A percentile compares a stretch with the other conserved stretches of the same genome.
These are phyloP conservation scores for Trametes punicea DNA, from an alignment of 768 basidiomycete genomes.

Conservation along the genomic window DNA sequence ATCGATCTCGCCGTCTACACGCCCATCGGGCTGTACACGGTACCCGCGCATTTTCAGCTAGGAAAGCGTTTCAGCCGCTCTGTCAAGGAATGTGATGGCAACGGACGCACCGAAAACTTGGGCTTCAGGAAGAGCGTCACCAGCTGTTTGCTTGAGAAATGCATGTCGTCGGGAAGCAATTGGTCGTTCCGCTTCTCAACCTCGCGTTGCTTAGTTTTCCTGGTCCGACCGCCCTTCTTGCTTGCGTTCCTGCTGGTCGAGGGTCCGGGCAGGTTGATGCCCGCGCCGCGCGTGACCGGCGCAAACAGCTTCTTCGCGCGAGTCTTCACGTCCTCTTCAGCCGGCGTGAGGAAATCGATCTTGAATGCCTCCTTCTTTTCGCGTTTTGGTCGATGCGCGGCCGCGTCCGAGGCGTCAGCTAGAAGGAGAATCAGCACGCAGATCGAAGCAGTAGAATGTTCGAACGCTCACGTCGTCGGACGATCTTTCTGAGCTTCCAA, in stretches of 20 bases:
- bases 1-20: slow-evolving; percentile 85
- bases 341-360: slow-evolving; percentile 71
- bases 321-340: slow-evolving; percentile 57
- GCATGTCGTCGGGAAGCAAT: slow-evolving; percentile 93
- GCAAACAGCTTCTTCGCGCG: slow-evolving; percentile 73
- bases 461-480: slow-evolving; percentile 62
- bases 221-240: slow-evolving; percentile 41
- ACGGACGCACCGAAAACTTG: slow-evolving; percentile 73
- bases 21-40: slow-evolving; percentile 49
- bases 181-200: slow-evolving; percentile 71
- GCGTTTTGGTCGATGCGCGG: slow-evolving; percentile 52
- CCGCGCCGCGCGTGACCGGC: slow-evolving; percentile 64
- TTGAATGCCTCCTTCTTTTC: slow-evolving; percentile 80
- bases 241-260: slow-evolving; percentile 25
- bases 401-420: slow-evolving; percentile 50
- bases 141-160: slow-evolving; percentile 88
- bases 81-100: background rate
- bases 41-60: slow-evolving; percentile 90
- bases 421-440: slow-evolving; percentile 16
- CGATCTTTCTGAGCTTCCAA: slow-evolving; percentile 88
- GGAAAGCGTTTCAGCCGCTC: background rate
- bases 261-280: slow-evolving; percentile 57
- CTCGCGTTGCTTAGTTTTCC: slow-evolving; percentile 44
- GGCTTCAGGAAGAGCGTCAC: slow-evolving; percentile 95
- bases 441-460: background rate